These are phyloP conservation scores for Lanmaoa rubissima DNA, from an alignment of 768 basidiomycete genomes.

Conservation along the genomic window DNA sequence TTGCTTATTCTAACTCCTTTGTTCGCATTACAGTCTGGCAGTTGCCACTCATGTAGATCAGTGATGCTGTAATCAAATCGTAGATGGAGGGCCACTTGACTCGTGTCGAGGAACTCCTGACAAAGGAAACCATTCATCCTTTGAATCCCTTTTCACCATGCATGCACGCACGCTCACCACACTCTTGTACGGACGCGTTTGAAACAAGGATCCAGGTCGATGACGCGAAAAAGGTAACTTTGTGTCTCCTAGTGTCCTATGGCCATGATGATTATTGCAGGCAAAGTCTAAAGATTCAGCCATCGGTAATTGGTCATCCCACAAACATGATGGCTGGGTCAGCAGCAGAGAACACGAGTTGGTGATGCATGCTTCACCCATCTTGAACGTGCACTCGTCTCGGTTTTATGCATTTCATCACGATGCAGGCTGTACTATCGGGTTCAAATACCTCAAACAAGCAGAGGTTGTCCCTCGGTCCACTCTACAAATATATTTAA, in stretches of 20 bases:
- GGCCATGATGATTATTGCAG: no score
- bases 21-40: not conserved
- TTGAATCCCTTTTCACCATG: not conserved
- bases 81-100: not conserved
- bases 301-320: constrained; percentile 10
- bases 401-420: no score
- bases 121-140: not conserved
- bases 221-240: no score
- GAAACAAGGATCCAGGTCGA: no score
- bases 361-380: no score
- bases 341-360: no score
- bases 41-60: not conserved
- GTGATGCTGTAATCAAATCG: not conserved
- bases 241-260: constrained; percentile 13
- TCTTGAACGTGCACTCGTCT: no score
- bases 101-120: not conserved
- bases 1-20: not conserved
- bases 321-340: no score
- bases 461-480: not conserved
- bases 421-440: no score
- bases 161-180: not conserved
- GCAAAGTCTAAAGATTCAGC: no score
- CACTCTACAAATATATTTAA: not conserved
- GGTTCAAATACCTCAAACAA: not conserved
- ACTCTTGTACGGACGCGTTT: not conserved